Conservation (phyloP, 257 asterid species). For the Petrea volubilis region DNA sequence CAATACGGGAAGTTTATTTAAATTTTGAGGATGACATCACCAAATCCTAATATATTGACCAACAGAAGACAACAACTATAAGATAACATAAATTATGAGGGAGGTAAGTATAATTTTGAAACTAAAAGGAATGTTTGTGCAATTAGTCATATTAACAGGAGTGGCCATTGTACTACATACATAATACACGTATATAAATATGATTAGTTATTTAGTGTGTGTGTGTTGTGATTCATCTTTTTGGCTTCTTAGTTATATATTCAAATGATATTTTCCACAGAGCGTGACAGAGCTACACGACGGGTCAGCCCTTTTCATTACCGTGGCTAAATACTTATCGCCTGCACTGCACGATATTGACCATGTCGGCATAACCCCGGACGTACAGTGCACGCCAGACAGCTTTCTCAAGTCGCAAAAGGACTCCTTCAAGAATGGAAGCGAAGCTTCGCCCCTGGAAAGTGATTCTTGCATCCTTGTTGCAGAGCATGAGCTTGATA, state of each 20-base stretch:
- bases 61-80: no score
- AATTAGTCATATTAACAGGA: no score
- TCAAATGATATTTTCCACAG: slow-evolving; percentile 36
- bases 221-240: no score
- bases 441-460: slow-evolving; percentile 52
- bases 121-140: no score
- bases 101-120: neutral
- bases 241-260: neutral
- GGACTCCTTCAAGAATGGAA: slow-evolving; percentile 40
- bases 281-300: slow-evolving; percentile 88
- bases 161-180: no score
- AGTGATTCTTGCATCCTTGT: slow-evolving; percentile 82
- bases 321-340: slow-evolving; percentile 87
- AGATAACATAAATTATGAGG: neutral
- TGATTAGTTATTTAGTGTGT: no score
- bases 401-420: slow-evolving; percentile 53
- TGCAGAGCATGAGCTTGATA: slow-evolving; percentile 85
- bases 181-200: no score
- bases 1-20: no score
- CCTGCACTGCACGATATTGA: slow-evolving; percentile 95
- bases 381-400: slow-evolving; percentile 75
- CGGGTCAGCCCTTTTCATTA: slow-evolving; percentile 89
- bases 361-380: slow-evolving; percentile 89
- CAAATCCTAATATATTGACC: no score
- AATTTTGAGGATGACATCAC: no score